Evolutionary conservation across 306 rosid genomes (phyloP), one percentile per base, ranked within the genome.

Genomic region (Cotoneaster glaucophyllus): DNA sequence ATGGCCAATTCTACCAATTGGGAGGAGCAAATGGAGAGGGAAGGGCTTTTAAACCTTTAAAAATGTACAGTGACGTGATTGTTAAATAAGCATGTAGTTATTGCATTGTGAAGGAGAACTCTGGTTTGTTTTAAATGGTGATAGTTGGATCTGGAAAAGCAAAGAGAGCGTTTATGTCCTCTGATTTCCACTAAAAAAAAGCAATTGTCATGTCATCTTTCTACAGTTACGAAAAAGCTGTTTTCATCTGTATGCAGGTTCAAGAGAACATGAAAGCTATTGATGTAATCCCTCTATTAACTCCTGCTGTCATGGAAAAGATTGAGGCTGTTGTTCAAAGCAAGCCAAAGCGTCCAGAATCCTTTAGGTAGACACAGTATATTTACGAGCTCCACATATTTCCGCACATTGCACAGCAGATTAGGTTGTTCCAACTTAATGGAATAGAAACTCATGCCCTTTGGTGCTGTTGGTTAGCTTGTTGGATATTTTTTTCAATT

Each of bases 211-310:
- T 25, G 28, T 12, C 45, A 11, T 54, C 19, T 63, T 45, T 52
- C 37, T 15, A 52, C 14, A 66, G 50, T 69, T 37, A 59, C 21
- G 32, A 43, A 56, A 37, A 24, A 43, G 32, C 15, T 67, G 26
- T 53, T 80, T 62, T 70, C 10, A 8, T 58, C 70, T 12, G 19
- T 25, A 14, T 74, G 56, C 82, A 95, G 99, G 86, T 94, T 81
- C 90, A 84, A 79, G 98, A 95, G 91, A 95, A 95, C 89, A 92
- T 95, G 99, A 95, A 95, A 81, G 97, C 99, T 52, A 41, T 95
- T 52, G 89, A 90, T 58, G 96, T 88, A 48, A 90, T 95, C 74
- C 96, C 97, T 21, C 67, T 90, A 31, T 80, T 95, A 80, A 95
- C 99, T 79, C 96, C 96, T 75, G 86, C 89, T 66, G 96, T 95